Evolutionary conservation across 169 alveolate species (phyloP), one percentile per base, ranked within the genome.

Genomic region (Plasmodium adleri): DNA sequence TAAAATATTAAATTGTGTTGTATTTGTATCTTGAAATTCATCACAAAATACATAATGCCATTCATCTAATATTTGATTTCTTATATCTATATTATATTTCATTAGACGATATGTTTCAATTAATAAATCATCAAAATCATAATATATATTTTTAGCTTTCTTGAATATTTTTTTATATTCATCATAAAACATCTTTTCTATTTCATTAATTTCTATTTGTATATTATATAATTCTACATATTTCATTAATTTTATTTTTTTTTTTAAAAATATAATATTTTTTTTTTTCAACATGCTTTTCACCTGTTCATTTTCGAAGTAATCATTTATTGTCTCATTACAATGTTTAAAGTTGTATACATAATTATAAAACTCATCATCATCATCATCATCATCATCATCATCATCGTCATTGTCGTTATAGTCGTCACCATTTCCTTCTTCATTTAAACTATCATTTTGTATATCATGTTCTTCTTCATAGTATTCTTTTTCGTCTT

Each of bases 11-110:
- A 93, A 75, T 72, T 95, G 97, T 4, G 94, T 62, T 22, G 75
- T 80, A 64, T 94, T 93, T 1, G 95, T 94, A 59, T 95, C 97
- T 73, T 95, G 96, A 88, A 91, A 95, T 54, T 95, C 97, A 62
- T 95, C 97, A 26, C 95, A 93, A 74, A 93, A 89, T 7, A 95
- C 63, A 87, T 93, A 93, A 15, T 90, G 54, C 92, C 86, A 95
- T 39, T 64, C 88, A 6, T 74, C 67, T 28, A 88, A 92, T 26
- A 93, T 92, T 24, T 76, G 58, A 60, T 58, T 47, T 59, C 92
- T 56, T 52, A 89, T 60, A 12, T 76, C 60, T 15, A 15, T 17
- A 73, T 87, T 76, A 12, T 83, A 78, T 67, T 87, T 75, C 88
- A 92, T 88, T 28, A 94, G 54, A 68, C 63, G 62, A 54, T 75